phyloP scores from a whole-genome alignment of 2,329 filamentous ascomycete genomes.

The Mycogone perniciosa region DNA sequence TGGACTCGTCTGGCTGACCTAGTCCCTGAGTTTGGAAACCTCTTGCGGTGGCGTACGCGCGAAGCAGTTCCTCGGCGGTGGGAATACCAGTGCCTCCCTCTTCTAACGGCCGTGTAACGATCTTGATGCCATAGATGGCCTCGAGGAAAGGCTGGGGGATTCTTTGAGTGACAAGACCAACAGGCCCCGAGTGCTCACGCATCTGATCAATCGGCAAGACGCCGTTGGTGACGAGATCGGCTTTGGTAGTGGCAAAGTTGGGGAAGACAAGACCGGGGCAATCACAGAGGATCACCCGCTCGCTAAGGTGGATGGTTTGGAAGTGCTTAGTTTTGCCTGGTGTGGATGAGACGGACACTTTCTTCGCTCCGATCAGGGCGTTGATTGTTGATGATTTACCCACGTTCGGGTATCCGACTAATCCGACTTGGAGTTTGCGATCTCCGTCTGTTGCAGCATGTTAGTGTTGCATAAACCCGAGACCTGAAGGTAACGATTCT shows the following conservation, averaged over 20 bases:
- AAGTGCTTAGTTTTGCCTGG: slow-evolving; percentile 99
- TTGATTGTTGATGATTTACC: slow-evolving; percentile 99
- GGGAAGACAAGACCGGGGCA: slow-evolving; percentile 98
- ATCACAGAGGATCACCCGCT: slow-evolving; percentile 88
- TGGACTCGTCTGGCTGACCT: slow-evolving; percentile 87
- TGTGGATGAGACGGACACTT: slow-evolving; percentile 94
- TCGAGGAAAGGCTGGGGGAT: slow-evolving; percentile 88
- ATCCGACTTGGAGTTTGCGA: slow-evolving; percentile 76
- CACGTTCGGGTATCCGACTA: slow-evolving; percentile 97
- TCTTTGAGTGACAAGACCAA: slow-evolving; percentile 71
- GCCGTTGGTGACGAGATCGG: slow-evolving; percentile 90
- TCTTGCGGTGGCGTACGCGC: slow-evolving; percentile 79
- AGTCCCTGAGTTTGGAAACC: slow-evolving; percentile 87
- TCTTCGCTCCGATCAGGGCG: slow-evolving; percentile 95
- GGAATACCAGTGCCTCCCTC: slow-evolving; percentile 88
- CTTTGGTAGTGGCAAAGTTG: slow-evolving; percentile 95
- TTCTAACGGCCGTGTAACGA: slow-evolving; percentile 70
- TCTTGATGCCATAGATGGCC: slow-evolving; percentile 88
- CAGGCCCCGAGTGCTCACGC: slow-evolving; percentile 84
- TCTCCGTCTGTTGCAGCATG: slow-evolving; percentile 33
- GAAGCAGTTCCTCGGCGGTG: slow-evolving; percentile 76
- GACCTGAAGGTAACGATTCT: slow-evolving; percentile 14
- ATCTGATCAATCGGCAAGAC: slow-evolving; percentile 95
- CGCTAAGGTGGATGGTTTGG: slow-evolving; percentile 91
- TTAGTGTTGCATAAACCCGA: slow-evolving; percentile 8